phyloP scores from a whole-genome alignment of 768 basidiomycete species.

The Suillus luteus region DNA sequence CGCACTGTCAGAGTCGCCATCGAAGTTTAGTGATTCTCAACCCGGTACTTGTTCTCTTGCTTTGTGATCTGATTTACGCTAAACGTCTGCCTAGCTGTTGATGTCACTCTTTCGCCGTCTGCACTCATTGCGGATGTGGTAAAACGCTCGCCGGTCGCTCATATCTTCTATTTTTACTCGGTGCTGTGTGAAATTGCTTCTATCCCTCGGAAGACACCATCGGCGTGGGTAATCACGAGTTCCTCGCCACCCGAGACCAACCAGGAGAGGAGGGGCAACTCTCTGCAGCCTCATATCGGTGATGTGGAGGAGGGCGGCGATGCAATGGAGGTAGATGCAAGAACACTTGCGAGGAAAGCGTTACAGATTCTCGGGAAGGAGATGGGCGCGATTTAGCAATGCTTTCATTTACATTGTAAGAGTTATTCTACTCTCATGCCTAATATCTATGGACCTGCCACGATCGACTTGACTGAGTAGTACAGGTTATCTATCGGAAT shows the following conservation, averaged over 20 bases:
- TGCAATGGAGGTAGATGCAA: constrained; percentile 61
- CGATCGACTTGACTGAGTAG: background rate
- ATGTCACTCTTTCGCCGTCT: constrained; percentile 49
- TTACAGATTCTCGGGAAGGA: constrained; percentile 72
- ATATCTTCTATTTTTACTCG: constrained; percentile 87
- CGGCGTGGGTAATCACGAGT: constrained; percentile 55
- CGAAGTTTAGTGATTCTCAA: constrained; percentile 51
- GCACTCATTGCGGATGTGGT: constrained; percentile 69
- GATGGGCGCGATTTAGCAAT: constrained; percentile 51
- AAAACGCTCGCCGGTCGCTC: constrained; percentile 74
- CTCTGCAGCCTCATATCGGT: constrained; percentile 23
- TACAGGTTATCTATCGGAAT: background rate
- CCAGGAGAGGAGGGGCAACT: constrained; percentile 18
- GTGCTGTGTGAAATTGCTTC: constrained; percentile 79
- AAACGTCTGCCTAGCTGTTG: constrained; percentile 33
- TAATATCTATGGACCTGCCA: background rate
- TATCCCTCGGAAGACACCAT: constrained; percentile 65
- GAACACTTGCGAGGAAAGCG: constrained; percentile 65
- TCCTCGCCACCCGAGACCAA: constrained; percentile 11
- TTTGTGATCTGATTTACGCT: constrained; percentile 2
- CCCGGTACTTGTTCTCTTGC: constrained; percentile 48
- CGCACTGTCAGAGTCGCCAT: constrained; percentile 66
- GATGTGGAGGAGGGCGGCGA: constrained; percentile 21
- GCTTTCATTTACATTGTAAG: background rate
- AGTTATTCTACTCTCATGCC: background rate